Evolutionary conservation across 116 monocot species (phyloP), one percentile per base, ranked within the genome.

Genomic region (Phalaenopsis hybrid): DNA sequence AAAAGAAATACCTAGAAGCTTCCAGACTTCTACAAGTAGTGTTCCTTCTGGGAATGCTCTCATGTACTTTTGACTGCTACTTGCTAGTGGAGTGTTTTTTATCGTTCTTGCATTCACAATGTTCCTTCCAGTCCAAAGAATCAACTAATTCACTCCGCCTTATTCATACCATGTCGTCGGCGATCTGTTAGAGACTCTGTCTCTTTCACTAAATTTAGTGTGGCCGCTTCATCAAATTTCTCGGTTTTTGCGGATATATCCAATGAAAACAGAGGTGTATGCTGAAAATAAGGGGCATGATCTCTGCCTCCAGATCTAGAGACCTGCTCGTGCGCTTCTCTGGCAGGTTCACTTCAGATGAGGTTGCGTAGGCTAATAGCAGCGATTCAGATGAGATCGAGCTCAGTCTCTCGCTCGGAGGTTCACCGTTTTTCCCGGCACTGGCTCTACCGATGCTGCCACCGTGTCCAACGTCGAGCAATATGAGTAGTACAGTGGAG

Each of bases 21-120:
- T 98, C 73, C 90, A 93, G 76, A 85, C 85, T 76, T 90, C 98
- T 72, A 93, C 98, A 4, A 98, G 93, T 75, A 92, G 51, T 86
- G 89, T 95, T 55, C 94, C 98, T 59, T 98, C 98, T 67, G 95
- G 93, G 51, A 98, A 92, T 77, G 88, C 98, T 28, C 91, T 98
- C 44, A 79, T 98, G 92, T 98, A 98, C 79, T 98, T 98, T 79
- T 93, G 93, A 46, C 69, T 98, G 74, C 83, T 98, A 44, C 90
- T 98, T 67, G 92, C 95, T 11, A 86, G 90, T 41, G 98, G 98
- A 3, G 80, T 95, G 17, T 98, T 98, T 84, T 95, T 98, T 61
- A 75, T 98, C 63, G 90, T 98, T 80, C 82, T 98, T 23, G 93
- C 98, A 9, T 98, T 98, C 81, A 82, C 86, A 44, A 86, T 98